These are phyloP conservation scores for Naganishia onofrii DNA, from an alignment of 768 basidiomycete genomes.

Conservation along the genomic window DNA sequence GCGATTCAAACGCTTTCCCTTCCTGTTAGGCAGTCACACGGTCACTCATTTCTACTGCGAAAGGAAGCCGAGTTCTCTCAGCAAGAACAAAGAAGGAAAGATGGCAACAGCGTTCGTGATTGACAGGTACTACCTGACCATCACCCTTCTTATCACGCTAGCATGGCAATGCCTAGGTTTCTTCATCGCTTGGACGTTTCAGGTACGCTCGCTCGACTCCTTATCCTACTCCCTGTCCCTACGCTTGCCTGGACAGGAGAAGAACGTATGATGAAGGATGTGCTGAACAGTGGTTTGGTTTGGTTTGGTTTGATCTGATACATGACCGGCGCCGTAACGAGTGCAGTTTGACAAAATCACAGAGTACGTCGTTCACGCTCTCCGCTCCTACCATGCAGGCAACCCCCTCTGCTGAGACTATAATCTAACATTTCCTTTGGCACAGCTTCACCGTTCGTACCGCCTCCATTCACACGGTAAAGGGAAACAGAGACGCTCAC, in stretches of 20 bases:
- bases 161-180: slow-evolving; percentile 64
- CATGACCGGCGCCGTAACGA: neutral
- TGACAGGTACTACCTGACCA: slow-evolving; percentile 44
- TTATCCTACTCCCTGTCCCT: neutral
- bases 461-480: too few relatives aligned
- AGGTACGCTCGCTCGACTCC: slow-evolving; percentile 42
- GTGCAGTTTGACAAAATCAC: slow-evolving; percentile 69
- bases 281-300: neutral
- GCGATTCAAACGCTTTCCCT: too few relatives aligned
- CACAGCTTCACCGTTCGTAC: slow-evolving; percentile 34
- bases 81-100: too few relatives aligned
- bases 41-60: too few relatives aligned
- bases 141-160: slow-evolving; percentile 45
- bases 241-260: too few relatives aligned
- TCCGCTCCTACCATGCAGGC: too few relatives aligned
- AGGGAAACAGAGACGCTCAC: too few relatives aligned
- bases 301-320: too few relatives aligned
- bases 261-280: too few relatives aligned
- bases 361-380: slow-evolving; percentile 58
- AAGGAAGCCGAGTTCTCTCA: too few relatives aligned
- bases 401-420: slow-evolving; percentile 45
- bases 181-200: slow-evolving; percentile 65
- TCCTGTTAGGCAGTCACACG: too few relatives aligned
- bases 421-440: slow-evolving; percentile 57
- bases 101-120: slow-evolving; percentile 33